phyloP scores from a whole-genome alignment of 2,329 filamentous ascomycete species.

The Xylariaceae sp. region DNA sequence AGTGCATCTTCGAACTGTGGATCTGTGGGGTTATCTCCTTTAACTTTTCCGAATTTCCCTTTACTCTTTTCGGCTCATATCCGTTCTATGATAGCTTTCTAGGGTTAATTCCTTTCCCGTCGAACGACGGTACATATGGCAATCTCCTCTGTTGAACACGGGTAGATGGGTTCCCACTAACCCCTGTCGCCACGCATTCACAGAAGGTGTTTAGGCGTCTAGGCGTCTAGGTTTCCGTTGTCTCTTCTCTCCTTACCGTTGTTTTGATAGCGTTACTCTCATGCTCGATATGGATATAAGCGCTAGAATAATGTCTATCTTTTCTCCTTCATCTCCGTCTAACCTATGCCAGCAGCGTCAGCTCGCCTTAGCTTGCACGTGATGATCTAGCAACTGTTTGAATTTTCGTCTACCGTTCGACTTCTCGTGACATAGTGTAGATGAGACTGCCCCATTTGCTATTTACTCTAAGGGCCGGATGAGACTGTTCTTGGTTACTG shows the following conservation, averaged over 20 bases:
- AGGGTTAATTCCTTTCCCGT: slow-evolving; percentile 7
- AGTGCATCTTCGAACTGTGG: background rate
- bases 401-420: too few relatives aligned
- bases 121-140: slow-evolving; percentile 3
- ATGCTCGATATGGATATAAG: background rate
- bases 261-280: background rate
- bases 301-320: background rate
- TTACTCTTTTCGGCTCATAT: background rate
- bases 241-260: background rate
- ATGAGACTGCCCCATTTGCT: background rate
- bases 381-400: too few relatives aligned
- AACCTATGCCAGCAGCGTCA: background rate
- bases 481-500: slow-evolving; percentile 1
- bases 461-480: background rate
- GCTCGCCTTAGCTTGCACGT: background rate
- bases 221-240: slow-evolving; percentile 5
- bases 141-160: slow-evolving; percentile 3
- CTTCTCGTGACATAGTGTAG: too few relatives aligned
- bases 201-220: background rate
- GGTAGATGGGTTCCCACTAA: background rate
- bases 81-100: background rate
- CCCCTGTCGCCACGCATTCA: slow-evolving; percentile 1
- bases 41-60: background rate
- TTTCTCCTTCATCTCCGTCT: background rate
- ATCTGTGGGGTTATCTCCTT: background rate